Base-by-base conservation (phyloP, 2,329 filamentous ascomycete species). In the Aspergillus bombycis region DNA sequence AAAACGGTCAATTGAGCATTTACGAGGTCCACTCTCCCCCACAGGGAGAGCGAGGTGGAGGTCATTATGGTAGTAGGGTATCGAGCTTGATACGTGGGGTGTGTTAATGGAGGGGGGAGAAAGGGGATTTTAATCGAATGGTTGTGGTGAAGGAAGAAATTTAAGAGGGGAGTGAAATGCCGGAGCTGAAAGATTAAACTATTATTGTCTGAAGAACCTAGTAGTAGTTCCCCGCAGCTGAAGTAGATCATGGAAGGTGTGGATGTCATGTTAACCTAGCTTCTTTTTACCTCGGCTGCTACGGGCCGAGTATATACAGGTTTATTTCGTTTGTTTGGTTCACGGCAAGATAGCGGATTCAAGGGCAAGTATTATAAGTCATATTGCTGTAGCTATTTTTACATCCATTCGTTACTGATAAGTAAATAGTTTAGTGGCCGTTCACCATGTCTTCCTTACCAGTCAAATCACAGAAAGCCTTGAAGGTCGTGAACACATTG, bases 381-480 rank as follows among this genome's bases (percentile, higher is more conserved):
- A 34, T 52, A 32, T 52, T n/a, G 43, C 14, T 21, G 48, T n/a
- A n/a, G 19, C 32, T n/a, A 52, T 32, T 28, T 52, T 28, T 52
- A 52, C 48, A 30, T 34, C 14, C 23, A 50, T 52, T 10, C 30
- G 32, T 10, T 26, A n/a, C 8, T 12, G 23, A 19, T 36, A 14
- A 55, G 19, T 41, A 41, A 36, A n/a, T 41, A 41, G 3, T 16
- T 70, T 70, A 78, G 59, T 75, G 62, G 36, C 75, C 75, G 63
- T 79, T 77, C 60, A 74, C 71, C 68, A 73, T 63, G 38, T 74
- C 76, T 67, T 80, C 78, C 70, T 81, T 78, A 26, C 79, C 81
- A 14, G 88, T 86, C 65, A 96, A 83, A 82, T 97, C 94, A 73
- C 93, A 97, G 77, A 96, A 97, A 0, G 94, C 95, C 82, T 94